Evolutionary conservation across 2,329 filamentous ascomycete genomes (phyloP), one percentile per base, ranked within the genome.

Genomic region (Colletotrichum graminicola): DNA sequence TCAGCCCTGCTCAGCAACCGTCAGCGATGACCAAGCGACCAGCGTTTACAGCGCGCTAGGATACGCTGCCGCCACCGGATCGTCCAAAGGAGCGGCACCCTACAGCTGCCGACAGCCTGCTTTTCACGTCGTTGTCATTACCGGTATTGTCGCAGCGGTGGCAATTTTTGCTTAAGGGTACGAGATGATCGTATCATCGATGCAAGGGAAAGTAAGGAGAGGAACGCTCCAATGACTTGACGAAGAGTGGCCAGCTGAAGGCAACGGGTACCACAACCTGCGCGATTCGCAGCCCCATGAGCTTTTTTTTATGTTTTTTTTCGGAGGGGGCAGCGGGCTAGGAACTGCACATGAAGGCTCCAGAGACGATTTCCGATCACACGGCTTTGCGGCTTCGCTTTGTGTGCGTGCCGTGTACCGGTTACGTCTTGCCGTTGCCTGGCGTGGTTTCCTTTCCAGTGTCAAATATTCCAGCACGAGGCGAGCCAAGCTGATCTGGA

Each of bases 31-130:
- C 34, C 69, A 73, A 34, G 72, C 69, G 1, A 69, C 64, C 8
- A 73, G 72, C 43, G 45, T 73, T 12, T 73, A 71, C 60, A 72
- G 45, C 41, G 36, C 62, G 29, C 34, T 73, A 16, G 69, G 69
- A n/a, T 72, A 72, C 34, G 59, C 69, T 11, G 45, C 52, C 45
- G 69, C 69, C 6, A 72, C 69, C 11, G 69, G 59, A 23, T 72
- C 69, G 18, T 64, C 69, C 45, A 66, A 70, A 21, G 51, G 52
- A 34, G 65, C 60, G 41, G 65, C 69, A 18, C 55, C 61, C 0
- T 39, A 34, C 23, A 62, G 41, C 29, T 64, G 47, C 1, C 47
- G 32, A n/a, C n/a, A 56, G 52, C 54, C 69, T 29, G 62, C 69
- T 29, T 39, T 45, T 10, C 66, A 39, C 18, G 34, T 69, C 12